Evolutionary conservation across 768 basidiomycete species (phyloP), one percentile per base, ranked within the genome.

Genomic region (Dioszegia crocea): DNA sequence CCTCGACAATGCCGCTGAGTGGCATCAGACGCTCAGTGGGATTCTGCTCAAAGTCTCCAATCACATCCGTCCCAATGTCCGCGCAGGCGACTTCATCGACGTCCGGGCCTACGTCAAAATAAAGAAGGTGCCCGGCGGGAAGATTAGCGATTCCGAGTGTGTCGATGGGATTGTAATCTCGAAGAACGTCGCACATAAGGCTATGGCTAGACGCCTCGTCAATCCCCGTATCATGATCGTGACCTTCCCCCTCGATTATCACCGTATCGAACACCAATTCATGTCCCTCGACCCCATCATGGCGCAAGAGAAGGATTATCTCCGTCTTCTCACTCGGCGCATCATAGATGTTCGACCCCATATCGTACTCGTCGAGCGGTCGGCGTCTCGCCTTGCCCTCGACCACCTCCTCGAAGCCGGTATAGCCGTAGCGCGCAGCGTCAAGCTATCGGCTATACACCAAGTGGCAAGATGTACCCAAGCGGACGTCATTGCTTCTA

Each of bases 111-210:
- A 94, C 67, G 91, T 98, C 46, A 97, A 97, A 79, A 93, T 98
- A 78, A 98, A 99, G 81, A 94, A 94, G 78, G 88, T 98, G 16
- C 94, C 96, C 0, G 96, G 96, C 23, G 96, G 96, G 3, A 80
- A 84, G 36, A 92, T 94, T 19, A 83, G 81, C 26, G 91, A 99
- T 75, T 96, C 91, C 4, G 96, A 99, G 79, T 98, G 92, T 73
- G 90, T 99, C 44, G 88, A 91, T 55, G 96, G 96, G 12, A 89
- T 88, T 4, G 91, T 98, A 57, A 96, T 97, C 69, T 93, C 94
- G 17, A 98, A 99, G 82, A 97, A 97, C 68, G 87, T 98, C 9
- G 89, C 92, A 1, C 93, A 98, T 77, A 97, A 97, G 77, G 84
- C 85, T 64, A 97, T 99, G 94, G 82, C 88, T 19, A 82, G 91